These are phyloP conservation scores for Tuctoria greenei DNA, from an alignment of 176 grass and related monocot species.

Conservation along the genomic window DNA sequence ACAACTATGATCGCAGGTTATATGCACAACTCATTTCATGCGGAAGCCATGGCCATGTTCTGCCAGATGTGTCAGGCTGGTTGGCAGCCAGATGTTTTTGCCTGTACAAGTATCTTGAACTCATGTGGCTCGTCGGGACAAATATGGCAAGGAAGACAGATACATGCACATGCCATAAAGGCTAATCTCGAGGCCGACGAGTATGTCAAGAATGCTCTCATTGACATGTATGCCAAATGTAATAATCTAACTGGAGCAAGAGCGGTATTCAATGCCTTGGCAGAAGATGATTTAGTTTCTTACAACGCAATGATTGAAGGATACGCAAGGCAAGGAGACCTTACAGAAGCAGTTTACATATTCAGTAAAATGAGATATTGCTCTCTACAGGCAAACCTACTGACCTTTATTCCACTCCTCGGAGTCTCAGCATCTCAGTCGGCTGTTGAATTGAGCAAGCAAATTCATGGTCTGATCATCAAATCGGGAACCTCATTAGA, in stretches of 20 bases:
- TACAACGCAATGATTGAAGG: slow-evolving; percentile 90
- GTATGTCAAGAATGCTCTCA: slow-evolving; percentile 79
- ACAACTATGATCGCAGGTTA: slow-evolving; percentile 80
- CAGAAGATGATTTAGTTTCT: slow-evolving; percentile 53
- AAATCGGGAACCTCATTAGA: slow-evolving; percentile 60
- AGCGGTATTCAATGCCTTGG: slow-evolving; percentile 56
- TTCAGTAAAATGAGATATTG: slow-evolving; percentile 66
- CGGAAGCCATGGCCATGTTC: slow-evolving; percentile 58
- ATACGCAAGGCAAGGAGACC: slow-evolving; percentile 53
- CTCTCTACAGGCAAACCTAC: slow-evolving; percentile 45
- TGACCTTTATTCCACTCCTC: slow-evolving; percentile 76
- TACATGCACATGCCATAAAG: slow-evolving; percentile 73
- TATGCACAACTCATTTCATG: slow-evolving; percentile 65
- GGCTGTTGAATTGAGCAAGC: slow-evolving; percentile 59
- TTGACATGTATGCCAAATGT: slow-evolving; percentile 84
- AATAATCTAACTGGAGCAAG: slow-evolving; percentile 51
- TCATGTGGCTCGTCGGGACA: slow-evolving; percentile 55
- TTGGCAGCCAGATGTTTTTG: slow-evolving; percentile 65
- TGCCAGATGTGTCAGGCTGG: slow-evolving; percentile 53
- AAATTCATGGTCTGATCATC: slow-evolving; percentile 66
- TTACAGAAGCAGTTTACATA: slow-evolving; percentile 46
- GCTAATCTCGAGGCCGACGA: slow-evolving; percentile 50
- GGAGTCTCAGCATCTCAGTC: slow-evolving; percentile 52
- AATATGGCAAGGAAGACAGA: slow-evolving; percentile 61
- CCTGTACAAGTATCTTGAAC: slow-evolving; percentile 65